Evolutionary conservation across 1,284 basidiomycete species (phyloP), one percentile per base, ranked within the genome.

Genomic region (Farysia itapuensis): DNA sequence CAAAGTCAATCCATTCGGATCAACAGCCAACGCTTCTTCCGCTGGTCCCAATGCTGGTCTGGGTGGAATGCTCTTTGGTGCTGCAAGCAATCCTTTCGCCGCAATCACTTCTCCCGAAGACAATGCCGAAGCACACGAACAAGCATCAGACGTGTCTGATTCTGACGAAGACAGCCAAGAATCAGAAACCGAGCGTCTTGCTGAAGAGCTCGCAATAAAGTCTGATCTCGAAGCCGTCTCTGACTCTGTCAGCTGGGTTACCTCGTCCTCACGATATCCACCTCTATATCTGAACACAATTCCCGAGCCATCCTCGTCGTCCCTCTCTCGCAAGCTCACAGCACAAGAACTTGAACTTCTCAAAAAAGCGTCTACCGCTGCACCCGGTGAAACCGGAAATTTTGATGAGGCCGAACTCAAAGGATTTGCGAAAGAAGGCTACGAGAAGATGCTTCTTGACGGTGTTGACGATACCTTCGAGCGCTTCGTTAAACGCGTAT

Each of bases 131-230:
- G 24, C 20, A 11, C 20, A 35, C 6, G 15, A 36, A 4, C 12
- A 15, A 21, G 33, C 43, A 4, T 22, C 36, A 3, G 50, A 46
- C 18, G 43, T 60, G 1, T 43, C 33, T 12, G 42, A 46, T 12
- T 32, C 34, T 19, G 54, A 49, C 0, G 60, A 64, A 6, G 59
- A 54, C 24, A 63, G 71, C 18, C 57, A 65, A 36, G 67, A 65
- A 3, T 43, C 40, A 13, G 57, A 60, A 35, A 26, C 29, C 34
- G 64, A 58, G 25, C 61, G 69, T 3, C 41, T 73, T 4, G 74
- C 64, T 2, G 74, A 76, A 42, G 74, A 76, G 40, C 37, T 69
- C 1, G 66, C 69, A 1, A 67, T 76, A 45, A 76, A 75, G 50
- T 70, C 70, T 8, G 69, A 64, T 1, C 40, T 75, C 4, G 50